These are phyloP conservation scores for Coprinopsis marcescibilis DNA, from an alignment of 768 basidiomycete species.

Conservation along the genomic window DNA sequence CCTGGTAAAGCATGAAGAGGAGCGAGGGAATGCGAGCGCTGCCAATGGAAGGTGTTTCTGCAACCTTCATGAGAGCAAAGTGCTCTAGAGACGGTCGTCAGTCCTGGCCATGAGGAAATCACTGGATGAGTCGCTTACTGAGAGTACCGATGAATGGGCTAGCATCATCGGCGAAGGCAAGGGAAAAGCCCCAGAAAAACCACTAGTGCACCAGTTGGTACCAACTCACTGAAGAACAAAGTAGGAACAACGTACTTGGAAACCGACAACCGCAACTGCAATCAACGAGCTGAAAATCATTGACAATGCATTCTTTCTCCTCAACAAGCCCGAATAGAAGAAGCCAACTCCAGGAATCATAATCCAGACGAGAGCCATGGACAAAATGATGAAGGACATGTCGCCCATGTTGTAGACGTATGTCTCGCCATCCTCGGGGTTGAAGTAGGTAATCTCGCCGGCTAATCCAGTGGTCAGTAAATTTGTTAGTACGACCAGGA, in stretches of 20 bases:
- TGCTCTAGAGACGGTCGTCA: conserved; percentile 44
- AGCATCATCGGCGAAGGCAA: conserved; percentile 81
- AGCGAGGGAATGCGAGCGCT: conserved; percentile 65
- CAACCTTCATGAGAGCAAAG: conserved; percentile 78
- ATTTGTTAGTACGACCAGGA: not conserved
- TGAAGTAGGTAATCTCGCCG: conserved; percentile 2
- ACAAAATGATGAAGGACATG: conserved; percentile 54
- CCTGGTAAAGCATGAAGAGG: conserved; percentile 80
- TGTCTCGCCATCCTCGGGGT: conserved; percentile 2
- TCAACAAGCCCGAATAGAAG: conserved; percentile 87
- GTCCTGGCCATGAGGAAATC: not conserved
- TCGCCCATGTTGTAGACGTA: conserved; percentile 42
- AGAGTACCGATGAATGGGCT: conserved; percentile 81
- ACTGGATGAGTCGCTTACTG: conserved; percentile 35
- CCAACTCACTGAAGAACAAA: not conserved
- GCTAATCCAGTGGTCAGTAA: conserved; percentile 8
- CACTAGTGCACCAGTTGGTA: conserved; percentile 43
- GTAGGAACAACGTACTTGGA: conserved; percentile 54
- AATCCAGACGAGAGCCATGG: conserved; percentile 80
- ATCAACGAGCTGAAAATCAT: conserved; percentile 74
- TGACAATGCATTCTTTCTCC: conserved; percentile 92
- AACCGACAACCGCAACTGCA: conserved; percentile 75
- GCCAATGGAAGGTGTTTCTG: conserved; percentile 70
- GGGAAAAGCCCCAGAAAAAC: conserved; percentile 97
- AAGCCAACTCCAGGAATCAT: conserved; percentile 85